Evolutionary conservation across 176 grass and related monocot species (phyloP), one percentile per base, ranked within the genome.

Genomic region (Tillandsia fasciculata): DNA sequence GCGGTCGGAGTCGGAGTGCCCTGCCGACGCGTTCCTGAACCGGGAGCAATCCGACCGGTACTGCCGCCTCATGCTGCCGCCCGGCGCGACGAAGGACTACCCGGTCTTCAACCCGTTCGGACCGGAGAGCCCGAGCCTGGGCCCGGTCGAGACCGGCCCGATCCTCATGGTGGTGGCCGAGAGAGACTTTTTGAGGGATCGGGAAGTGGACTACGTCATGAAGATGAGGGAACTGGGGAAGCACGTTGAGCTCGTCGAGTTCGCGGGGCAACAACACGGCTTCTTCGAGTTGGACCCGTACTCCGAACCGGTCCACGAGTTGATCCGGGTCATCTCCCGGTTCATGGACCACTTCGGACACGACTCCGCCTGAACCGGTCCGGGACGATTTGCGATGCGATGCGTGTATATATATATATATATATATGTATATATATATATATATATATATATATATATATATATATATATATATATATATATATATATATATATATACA

Each of bases 41-140:
- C 14, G 49, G 3, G 81, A 81, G 47, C 70, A 78, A 56, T 63
- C 17, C 67, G 76, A 82, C 14, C 66, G 74, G 63, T 72, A 79
- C 52, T 87, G 79, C 73, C 71, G 84, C 28, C 27, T 87, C 48
- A 48, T 72, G 48, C 76, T 82, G 26, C 84, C 79, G 15, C 29
- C 0, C 4, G 79, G 76, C 2, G 63, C 71, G 20, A 79, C 61
- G n/a, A 67, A 11, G 63, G 84, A 87, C 49, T 72, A 87, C 72
- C 84, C 84, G 52, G 2, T 24, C 52, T 69, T 52, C 3, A 87
- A 82, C 76, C 84, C 79, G 15, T 79, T 82, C 49, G 75, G 67
- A 22, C 69, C 73, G 17, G 72, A 73, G 67, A 78, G 79, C 54
- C 64, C 58, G 2, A 52, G 23, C 24, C 56, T 76, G 3, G 77